These are phyloP conservation scores for Hyphopichia khmerensis DNA, from an alignment of 1,139 yeast genomes.

Conservation along the genomic window DNA sequence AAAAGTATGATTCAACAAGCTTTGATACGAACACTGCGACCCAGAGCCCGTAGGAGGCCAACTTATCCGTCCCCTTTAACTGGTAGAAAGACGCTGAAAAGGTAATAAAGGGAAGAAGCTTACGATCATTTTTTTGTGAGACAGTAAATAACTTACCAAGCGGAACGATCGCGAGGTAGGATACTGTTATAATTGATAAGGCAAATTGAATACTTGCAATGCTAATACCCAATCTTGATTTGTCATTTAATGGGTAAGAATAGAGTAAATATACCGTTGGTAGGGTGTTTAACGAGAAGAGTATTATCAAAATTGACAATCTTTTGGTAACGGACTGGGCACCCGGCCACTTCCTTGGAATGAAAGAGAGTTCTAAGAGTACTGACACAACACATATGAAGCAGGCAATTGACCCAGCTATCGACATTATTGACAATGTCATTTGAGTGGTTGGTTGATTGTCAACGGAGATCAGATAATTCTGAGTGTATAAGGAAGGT, in stretches of 20 bases:
- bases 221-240: slow-evolving; percentile 29
- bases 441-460: slow-evolving; percentile 51
- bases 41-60: slow-evolving; percentile 51
- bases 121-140: slow-evolving; percentile 16
- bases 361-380: slow-evolving; percentile 44
- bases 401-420: slow-evolving; percentile 52
- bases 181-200: slow-evolving; percentile 39
- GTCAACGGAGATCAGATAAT: slow-evolving; percentile 42
- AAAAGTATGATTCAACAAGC: slow-evolving; percentile 51
- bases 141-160: slow-evolving; percentile 39
- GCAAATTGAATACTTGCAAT: slow-evolving; percentile 46
- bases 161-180: slow-evolving; percentile 48
- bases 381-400: slow-evolving; percentile 43
- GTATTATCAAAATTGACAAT: slow-evolving; percentile 24
- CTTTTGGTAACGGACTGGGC: slow-evolving; percentile 44
- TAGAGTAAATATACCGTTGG: slow-evolving; percentile 46
- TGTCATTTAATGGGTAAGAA: slow-evolving; percentile 21
- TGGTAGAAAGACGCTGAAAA: slow-evolving; percentile 38
- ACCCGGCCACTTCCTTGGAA: slow-evolving; percentile 59
- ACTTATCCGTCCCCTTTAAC: slow-evolving; percentile 35
- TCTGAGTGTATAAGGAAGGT: slow-evolving; percentile 52
- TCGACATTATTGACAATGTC: slow-evolving; percentile 45
- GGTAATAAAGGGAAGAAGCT: slow-evolving; percentile 30
- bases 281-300: slow-evolving; percentile 27
- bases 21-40: slow-evolving; percentile 44